Evolutionary conservation across 2,329 filamentous ascomycete species (phyloP).

Genomic region (Cladosporium sp.): DNA sequence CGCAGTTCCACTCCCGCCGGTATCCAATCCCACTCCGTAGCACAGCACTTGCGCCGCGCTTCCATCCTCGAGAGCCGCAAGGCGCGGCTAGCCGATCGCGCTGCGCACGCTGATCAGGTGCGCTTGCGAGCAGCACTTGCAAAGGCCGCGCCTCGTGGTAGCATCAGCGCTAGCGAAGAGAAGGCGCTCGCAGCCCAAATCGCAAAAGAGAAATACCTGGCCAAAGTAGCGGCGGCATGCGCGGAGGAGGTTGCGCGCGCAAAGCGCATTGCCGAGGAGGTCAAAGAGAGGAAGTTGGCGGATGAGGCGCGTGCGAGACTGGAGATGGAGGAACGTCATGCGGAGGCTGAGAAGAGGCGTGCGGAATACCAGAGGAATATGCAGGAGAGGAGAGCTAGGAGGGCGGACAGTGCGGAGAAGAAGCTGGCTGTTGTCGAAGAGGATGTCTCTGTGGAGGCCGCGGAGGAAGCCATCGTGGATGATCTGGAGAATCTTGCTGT

Average conservation of each 20-base stretch:
- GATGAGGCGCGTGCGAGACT: slow-evolving; percentile 65
- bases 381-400: slow-evolving; percentile 42
- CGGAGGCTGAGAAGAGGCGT: slow-evolving; percentile 70
- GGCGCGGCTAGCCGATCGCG: slow-evolving; percentile 72
- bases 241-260: slow-evolving; percentile 79
- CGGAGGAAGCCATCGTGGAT: slow-evolving; percentile 40
- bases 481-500: slow-evolving; percentile 29
- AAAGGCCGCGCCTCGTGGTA: slow-evolving; percentile 61
- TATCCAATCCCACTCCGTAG: slow-evolving; percentile 69
- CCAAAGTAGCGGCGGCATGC: slow-evolving; percentile 75
- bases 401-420: slow-evolving; percentile 45
- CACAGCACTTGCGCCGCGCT: slow-evolving; percentile 73
- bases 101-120: slow-evolving; percentile 79
- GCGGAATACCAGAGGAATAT: slow-evolving; percentile 49
- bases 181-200: slow-evolving; percentile 72
- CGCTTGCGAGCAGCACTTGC: slow-evolving; percentile 69
- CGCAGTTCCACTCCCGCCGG: slow-evolving; percentile 34
- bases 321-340: slow-evolving; percentile 76
- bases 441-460: slow-evolving; percentile 33
- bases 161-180: slow-evolving; percentile 65
- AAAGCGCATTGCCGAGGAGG: slow-evolving; percentile 76
- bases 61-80: slow-evolving; percentile 79
- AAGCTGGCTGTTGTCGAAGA: slow-evolving; percentile 48
- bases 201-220: slow-evolving; percentile 73
- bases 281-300: slow-evolving; percentile 74